phyloP scores from a whole-genome alignment of 139 green algal species.

The Chlamydomonas sphaeroides region DNA sequence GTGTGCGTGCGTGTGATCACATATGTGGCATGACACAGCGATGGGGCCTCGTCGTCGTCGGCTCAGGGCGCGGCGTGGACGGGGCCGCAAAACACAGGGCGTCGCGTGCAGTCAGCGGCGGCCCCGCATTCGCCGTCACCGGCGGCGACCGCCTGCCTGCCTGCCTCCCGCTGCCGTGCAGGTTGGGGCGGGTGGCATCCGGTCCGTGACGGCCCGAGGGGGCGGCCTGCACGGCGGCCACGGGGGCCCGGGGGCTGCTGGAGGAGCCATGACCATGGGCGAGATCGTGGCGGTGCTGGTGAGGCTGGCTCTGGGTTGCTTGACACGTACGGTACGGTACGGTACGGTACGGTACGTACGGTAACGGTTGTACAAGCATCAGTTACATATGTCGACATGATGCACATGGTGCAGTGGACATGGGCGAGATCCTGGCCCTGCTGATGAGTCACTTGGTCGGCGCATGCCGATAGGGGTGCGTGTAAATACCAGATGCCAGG shows the following conservation, averaged over 20 bases:
- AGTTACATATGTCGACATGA: too few relatives aligned
- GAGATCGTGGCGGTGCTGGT: slow-evolving; percentile 80
- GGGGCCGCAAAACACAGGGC: too few relatives aligned
- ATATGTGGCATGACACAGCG: too few relatives aligned
- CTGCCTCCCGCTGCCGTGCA: slow-evolving; percentile 24
- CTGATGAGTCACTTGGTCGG: too few relatives aligned
- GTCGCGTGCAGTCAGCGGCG: too few relatives aligned
- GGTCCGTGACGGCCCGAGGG: slow-evolving; percentile 38
- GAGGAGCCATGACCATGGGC: slow-evolving; percentile 83
- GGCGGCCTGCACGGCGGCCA: not conserved
- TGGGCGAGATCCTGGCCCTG: too few relatives aligned
- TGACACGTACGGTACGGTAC: not conserved
- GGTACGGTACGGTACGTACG: not conserved
- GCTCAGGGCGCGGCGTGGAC: too few relatives aligned
- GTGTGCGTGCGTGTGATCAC: too few relatives aligned
- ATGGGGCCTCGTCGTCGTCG: too few relatives aligned
- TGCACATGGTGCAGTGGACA: not conserved
- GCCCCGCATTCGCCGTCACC: not conserved
- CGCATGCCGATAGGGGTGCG: too few relatives aligned
- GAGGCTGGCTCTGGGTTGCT: not conserved
- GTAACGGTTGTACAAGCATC: not conserved
- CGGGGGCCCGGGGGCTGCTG: not conserved
- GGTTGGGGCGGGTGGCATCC: slow-evolving; percentile 79
- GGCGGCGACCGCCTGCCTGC: not conserved
- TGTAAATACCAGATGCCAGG: too few relatives aligned